Conservation (phyloP, 768 basidiomycete species). For the Panus rudis region DNA sequence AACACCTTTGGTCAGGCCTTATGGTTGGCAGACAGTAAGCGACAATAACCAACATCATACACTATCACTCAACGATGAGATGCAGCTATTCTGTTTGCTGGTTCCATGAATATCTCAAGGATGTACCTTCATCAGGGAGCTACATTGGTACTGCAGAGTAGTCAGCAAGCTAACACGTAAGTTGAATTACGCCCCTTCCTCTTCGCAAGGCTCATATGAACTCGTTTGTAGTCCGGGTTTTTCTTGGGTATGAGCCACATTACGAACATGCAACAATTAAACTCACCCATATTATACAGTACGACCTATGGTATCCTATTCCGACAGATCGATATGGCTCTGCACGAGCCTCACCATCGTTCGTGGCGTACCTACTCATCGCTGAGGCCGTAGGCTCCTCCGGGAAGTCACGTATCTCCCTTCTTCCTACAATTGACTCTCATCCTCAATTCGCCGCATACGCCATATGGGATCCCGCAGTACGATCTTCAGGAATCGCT, state of each 20-base stretch:
- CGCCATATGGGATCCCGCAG: constrained; percentile 23
- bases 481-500: constrained; percentile 7
- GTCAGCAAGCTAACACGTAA: constrained; percentile 23
- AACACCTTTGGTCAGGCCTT: constrained; percentile 29
- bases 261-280: not conserved
- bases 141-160: constrained; percentile 27
- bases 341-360: constrained; percentile 23
- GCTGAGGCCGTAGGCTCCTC: constrained; percentile 25
- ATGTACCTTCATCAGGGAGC: constrained; percentile 30
- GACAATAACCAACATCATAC: not conserved
- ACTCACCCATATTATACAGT: constrained; percentile 13
- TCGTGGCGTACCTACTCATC: constrained; percentile 27
- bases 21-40: constrained; percentile 26
- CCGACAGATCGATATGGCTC: constrained; percentile 20
- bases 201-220: not conserved
- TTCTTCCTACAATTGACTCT: constrained; percentile 13
- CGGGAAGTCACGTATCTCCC: constrained; percentile 15
- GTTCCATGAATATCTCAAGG: constrained; percentile 21
- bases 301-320: constrained; percentile 27
- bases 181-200: not conserved
- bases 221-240: constrained; percentile 17
- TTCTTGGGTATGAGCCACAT: constrained; percentile 16
- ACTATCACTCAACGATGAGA: constrained; percentile 5
- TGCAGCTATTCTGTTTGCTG: constrained; percentile 22
- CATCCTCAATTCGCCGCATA: constrained; percentile 23